Evolutionary conservation across 1,139 yeast species (phyloP).

Genomic region (Zygotorulaspora mrakii): DNA sequence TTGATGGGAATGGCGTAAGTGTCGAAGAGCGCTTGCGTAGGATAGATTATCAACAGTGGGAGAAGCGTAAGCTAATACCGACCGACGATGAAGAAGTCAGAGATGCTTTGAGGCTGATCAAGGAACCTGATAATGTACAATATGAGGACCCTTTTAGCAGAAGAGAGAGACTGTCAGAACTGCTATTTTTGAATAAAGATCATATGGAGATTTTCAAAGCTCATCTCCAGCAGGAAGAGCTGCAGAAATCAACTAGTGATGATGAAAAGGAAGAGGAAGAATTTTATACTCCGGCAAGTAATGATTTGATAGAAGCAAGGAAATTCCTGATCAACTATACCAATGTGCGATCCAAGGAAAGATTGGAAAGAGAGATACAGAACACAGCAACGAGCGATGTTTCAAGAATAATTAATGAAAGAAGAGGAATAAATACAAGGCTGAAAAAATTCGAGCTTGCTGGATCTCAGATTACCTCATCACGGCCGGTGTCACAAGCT

Average conservation of each 20-base stretch:
- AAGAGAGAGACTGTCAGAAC: constrained; percentile 51
- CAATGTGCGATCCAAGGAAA: constrained; percentile 42
- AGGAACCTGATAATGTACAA: constrained; percentile 55
- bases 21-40: constrained; percentile 31
- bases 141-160: constrained; percentile 64
- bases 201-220: constrained; percentile 23
- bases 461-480: constrained; percentile 69
- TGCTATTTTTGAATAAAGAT: constrained; percentile 35
- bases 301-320: constrained; percentile 55
- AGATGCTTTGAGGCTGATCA: constrained; percentile 44
- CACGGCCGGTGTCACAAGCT: constrained; percentile 65
- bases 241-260: constrained; percentile 18
- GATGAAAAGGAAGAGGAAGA: constrained; percentile 50
- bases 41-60: constrained; percentile 28
- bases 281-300: constrained; percentile 77
- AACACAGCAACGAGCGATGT: constrained; percentile 17
- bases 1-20: constrained; percentile 21
- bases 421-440: constrained; percentile 46
- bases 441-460: constrained; percentile 44
- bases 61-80: constrained; percentile 45
- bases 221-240: constrained; percentile 28
- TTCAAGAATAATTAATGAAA: constrained; percentile 40
- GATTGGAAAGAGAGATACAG: constrained; percentile 37
- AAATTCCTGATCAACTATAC: constrained; percentile 50
- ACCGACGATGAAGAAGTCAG: constrained; percentile 63